phyloP scores from a whole-genome alignment of 257 asterid genomes.

The Jacaranda copaia region DNA sequence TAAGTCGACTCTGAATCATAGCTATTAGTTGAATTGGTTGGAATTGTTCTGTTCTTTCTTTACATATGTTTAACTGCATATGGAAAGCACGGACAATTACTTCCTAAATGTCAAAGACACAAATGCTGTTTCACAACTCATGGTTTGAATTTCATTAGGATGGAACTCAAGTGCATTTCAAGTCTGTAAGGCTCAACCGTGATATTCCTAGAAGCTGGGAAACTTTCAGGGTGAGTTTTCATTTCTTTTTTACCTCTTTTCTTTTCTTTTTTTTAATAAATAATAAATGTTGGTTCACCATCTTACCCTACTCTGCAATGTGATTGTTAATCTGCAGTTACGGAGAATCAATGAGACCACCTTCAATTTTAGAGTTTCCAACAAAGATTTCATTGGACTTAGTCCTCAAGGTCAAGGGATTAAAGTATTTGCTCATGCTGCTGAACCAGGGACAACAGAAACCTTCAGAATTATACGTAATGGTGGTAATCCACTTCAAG shows the following conservation, averaged over 20 bases:
- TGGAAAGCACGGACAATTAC: background rate
- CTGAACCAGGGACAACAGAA: conserved; percentile 47
- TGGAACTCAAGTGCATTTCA: conserved; percentile 66
- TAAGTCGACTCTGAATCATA: background rate
- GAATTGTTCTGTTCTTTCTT: background rate
- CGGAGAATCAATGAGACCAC: conserved; percentile 58
- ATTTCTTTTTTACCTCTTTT: background rate
- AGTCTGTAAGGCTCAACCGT: conserved; percentile 57
- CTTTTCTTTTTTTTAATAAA: too few relatives aligned
- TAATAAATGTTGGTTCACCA: background rate
- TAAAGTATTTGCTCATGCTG: conserved; percentile 39
- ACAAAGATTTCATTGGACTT: conserved; percentile 55
- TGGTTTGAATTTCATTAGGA: conserved; percentile 42
- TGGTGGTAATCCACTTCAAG: conserved; percentile 39
- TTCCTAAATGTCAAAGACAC: background rate
- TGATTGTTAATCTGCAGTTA: conserved; percentile 40
- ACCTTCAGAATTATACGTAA: conserved; percentile 42
- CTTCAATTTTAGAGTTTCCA: conserved; percentile 56
- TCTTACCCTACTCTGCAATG: background rate
- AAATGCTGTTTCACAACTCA: background rate
- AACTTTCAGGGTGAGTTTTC: conserved; percentile 50
- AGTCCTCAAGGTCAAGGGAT: conserved; percentile 38
- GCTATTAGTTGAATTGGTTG: background rate
- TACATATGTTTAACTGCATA: background rate
- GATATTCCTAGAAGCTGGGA: conserved; percentile 55